Conservation (phyloP, 208 protist genomes). For the Acanthamoeba castellanii region DNA sequence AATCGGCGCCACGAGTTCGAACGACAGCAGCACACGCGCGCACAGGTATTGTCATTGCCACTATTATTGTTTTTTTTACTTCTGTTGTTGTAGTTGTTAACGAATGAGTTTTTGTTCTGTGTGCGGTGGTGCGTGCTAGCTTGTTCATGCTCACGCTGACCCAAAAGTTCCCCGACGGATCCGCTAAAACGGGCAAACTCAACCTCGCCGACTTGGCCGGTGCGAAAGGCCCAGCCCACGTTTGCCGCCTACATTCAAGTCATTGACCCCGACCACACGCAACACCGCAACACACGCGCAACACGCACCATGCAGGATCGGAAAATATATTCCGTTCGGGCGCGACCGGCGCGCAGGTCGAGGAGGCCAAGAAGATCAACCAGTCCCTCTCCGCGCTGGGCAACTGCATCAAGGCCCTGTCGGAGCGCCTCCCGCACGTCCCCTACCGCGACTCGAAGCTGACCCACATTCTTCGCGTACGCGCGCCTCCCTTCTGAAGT, state of each 20-base stretch:
- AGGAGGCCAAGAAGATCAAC: conserved; percentile 69
- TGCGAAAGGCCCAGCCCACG: not conserved
- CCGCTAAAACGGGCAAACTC: conserved; percentile 93
- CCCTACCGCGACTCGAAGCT: conserved; percentile 79
- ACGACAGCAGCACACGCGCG: conserved; percentile 30
- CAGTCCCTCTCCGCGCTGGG: conserved; percentile 29
- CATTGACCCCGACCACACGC: too few relatives aligned
- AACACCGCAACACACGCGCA: too few relatives aligned
- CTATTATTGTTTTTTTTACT: not conserved
- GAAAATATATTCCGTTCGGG: conserved; percentile 30
- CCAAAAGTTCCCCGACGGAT: conserved; percentile 54
- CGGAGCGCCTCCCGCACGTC: conserved; percentile 48
- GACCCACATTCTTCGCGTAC: conserved; percentile 60
- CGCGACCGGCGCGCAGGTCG: not conserved
- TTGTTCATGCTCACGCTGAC: conserved; percentile 55
- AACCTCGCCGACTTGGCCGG: conserved; percentile 89
- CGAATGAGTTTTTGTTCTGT: too few relatives aligned
- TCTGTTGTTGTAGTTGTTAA: not conserved
- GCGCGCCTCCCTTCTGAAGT: too few relatives aligned
- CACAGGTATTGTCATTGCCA: not conserved
- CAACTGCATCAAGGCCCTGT: conserved; percentile 62
- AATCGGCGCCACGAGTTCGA: not conserved
- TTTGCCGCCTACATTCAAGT: too few relatives aligned
- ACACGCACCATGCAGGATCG: not conserved
- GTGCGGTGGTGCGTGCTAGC: not conserved